phyloP scores from a whole-genome alignment of 768 basidiomycete genomes.

The Kwoniella sp. region DNA sequence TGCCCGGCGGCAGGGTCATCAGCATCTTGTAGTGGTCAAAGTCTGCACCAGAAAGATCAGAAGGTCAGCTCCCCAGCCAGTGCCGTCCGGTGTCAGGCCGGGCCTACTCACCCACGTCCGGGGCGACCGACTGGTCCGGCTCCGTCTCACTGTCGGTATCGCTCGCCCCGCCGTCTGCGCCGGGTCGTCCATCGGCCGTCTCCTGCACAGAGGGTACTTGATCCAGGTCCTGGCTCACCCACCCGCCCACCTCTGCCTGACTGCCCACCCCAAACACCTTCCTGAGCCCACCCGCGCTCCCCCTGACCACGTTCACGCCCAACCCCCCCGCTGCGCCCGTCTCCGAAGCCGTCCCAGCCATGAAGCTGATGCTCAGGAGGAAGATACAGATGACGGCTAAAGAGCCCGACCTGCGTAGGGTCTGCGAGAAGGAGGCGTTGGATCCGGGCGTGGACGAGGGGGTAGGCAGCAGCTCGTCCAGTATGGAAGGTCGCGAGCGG shows the following conservation, averaged over 20 bases:
- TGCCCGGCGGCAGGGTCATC: constrained; percentile 33
- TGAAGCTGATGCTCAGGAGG: constrained; percentile 25
- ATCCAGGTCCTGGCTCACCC: neutral
- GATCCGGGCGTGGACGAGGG: neutral
- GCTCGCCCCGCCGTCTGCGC: neutral
- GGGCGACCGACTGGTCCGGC: neutral
- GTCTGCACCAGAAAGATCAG: too few relatives aligned
- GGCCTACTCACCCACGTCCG: constrained; percentile 3
- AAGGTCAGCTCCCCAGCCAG: too few relatives aligned
- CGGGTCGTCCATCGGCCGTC: neutral
- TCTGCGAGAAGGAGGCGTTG: neutral
- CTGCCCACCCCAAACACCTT: constrained; percentile 15
- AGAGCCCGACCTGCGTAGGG: constrained; percentile 24
- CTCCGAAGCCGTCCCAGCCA: constrained; percentile 14
- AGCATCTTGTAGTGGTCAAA: constrained; percentile 47
- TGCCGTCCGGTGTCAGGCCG: too few relatives aligned
- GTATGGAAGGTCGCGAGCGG: constrained; percentile 21
- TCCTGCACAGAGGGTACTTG: too few relatives aligned
- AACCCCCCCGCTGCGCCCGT: neutral
- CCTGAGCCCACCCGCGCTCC: constrained; percentile 1
- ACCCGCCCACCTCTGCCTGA: constrained; percentile 8
- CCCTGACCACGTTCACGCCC: neutral
- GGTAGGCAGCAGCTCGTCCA: constrained; percentile 31
- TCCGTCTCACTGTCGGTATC: constrained; percentile 7
- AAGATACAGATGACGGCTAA: constrained; percentile 32